Conservation (phyloP, 208 protist species). For the Trypanosomatidae sp. region DNA sequence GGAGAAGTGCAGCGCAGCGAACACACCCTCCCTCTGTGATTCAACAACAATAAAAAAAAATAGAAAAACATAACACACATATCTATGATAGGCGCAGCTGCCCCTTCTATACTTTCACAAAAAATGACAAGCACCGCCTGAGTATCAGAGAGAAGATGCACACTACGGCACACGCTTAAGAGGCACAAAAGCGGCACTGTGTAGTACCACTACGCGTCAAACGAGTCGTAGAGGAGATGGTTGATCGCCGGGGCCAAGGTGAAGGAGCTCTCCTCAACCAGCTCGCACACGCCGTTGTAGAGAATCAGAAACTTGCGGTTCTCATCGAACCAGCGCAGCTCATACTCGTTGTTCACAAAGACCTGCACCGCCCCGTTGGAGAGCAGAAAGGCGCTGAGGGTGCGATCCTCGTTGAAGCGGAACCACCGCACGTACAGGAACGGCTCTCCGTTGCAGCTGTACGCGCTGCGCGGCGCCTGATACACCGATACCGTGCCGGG, state of each 20-base stretch:
- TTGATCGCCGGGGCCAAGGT: slow-evolving; percentile 58
- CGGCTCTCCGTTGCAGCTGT: slow-evolving; percentile 62
- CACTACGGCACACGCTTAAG: background rate
- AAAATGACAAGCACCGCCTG: too few species aligned
- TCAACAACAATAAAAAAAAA: too few species aligned
- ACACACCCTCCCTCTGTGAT: too few species aligned
- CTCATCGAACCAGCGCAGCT: slow-evolving; percentile 87
- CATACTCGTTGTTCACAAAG: slow-evolving; percentile 78
- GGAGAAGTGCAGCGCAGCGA: too few species aligned
- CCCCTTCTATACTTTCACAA: too few species aligned
- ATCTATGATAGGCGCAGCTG: too few species aligned
- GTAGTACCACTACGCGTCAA: slow-evolving; percentile 41
- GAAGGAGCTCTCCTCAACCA: slow-evolving; percentile 78
- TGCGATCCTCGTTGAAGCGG: slow-evolving; percentile 70
- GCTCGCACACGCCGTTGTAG: slow-evolving; percentile 84
- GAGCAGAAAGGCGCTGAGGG: slow-evolving; percentile 73
- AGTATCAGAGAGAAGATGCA: too few species aligned
- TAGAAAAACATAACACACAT: too few species aligned
- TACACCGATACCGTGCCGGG: slow-evolving; percentile 84
- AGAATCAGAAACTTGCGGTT: slow-evolving; percentile 78
- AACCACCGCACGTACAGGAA: slow-evolving; percentile 90
- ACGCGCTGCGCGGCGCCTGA: slow-evolving; percentile 65
- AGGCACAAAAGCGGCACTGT: too few species aligned
- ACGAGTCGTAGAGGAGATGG: slow-evolving; percentile 67
- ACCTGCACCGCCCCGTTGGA: slow-evolving; percentile 85